Percentiles rank a stretch among this genome's conserved stretches.
Evolutionary conservation across 495 filamentous ascomycete species (phyloP).

Genomic region (Podospora pseudoanserina): DNA sequence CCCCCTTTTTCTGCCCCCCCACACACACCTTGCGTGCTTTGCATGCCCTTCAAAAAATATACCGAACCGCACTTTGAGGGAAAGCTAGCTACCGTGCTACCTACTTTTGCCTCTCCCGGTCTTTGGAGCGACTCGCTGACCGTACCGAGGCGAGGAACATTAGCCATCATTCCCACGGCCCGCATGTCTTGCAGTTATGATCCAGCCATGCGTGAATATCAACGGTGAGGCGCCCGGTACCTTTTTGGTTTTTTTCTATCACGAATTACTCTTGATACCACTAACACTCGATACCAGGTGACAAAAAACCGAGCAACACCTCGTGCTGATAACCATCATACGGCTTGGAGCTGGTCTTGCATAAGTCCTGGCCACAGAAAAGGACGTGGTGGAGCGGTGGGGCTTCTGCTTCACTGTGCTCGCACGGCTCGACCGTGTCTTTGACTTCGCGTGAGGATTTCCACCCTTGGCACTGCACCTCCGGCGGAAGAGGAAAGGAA

Average conservation of each 20-base stretch:
- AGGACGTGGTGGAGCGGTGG: constrained; percentile 1
- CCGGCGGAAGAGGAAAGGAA: neutral
- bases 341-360: neutral
- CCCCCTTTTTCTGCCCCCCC: neutral
- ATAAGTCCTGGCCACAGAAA: neutral
- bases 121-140: neutral
- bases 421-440: neutral
- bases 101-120: neutral
- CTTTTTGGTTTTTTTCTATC: neutral
- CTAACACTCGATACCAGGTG: no score
- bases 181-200: neutral
- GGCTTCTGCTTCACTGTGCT: neutral
- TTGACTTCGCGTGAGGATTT: neutral
- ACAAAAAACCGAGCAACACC: no score
- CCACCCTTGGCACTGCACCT: constrained; percentile 9
- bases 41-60: neutral
- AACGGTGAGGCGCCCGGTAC: neutral
- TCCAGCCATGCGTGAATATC: neutral
- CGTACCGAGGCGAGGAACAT: neutral
- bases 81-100: neutral
- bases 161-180: neutral
- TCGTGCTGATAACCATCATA: neutral
- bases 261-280: neutral
- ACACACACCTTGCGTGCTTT: neutral
- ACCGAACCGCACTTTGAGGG: neutral